Percentiles rank a stretch among this genome's conserved stretches.
Evolutionary conservation across 768 basidiomycete species (phyloP).

Genomic region (Pisolithus orientalis): DNA sequence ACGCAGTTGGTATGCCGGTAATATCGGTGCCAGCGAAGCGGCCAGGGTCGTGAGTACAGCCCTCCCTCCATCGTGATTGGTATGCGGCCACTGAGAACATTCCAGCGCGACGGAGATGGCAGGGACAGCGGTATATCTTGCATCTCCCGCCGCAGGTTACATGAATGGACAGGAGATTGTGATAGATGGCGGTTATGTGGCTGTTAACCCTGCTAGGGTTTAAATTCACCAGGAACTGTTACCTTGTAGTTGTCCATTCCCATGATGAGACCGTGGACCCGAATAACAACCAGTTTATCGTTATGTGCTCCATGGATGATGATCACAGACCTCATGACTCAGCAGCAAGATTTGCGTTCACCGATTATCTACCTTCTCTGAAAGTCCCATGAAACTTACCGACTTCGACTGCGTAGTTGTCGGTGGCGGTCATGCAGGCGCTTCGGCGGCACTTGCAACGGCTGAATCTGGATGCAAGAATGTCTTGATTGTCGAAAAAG

Average conservation of each 20-base stretch:
- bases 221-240: slow-evolving; percentile 15
- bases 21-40: slow-evolving; percentile 55
- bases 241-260: neutral
- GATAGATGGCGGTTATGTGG: slow-evolving; percentile 68
- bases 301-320: no score
- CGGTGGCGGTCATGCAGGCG: slow-evolving; percentile 63
- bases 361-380: no score
- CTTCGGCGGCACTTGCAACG: slow-evolving; percentile 58
- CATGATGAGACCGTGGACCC: neutral
- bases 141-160: slow-evolving; percentile 66
- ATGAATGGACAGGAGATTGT: slow-evolving; percentile 74
- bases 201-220: slow-evolving; percentile 59
- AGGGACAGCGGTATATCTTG: slow-evolving; percentile 71
- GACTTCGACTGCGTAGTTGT: slow-evolving; percentile 54
- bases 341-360: no score
- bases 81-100: slow-evolving; percentile 2
- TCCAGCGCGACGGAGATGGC: slow-evolving; percentile 66
- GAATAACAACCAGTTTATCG: no score
- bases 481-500: slow-evolving; percentile 63
- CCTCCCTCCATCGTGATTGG: neutral
- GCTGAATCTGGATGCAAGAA: slow-evolving; percentile 51
- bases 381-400: slow-evolving; percentile 7
- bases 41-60: slow-evolving; percentile 58
- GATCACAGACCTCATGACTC: no score
- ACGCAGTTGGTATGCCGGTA: slow-evolving; percentile 56